Percentiles rank a stretch among this genome's conserved stretches.
These are phyloP conservation scores for Daldinia sp. DNA, from an alignment of 2,329 filamentous ascomycete species.

Conservation along the genomic window DNA sequence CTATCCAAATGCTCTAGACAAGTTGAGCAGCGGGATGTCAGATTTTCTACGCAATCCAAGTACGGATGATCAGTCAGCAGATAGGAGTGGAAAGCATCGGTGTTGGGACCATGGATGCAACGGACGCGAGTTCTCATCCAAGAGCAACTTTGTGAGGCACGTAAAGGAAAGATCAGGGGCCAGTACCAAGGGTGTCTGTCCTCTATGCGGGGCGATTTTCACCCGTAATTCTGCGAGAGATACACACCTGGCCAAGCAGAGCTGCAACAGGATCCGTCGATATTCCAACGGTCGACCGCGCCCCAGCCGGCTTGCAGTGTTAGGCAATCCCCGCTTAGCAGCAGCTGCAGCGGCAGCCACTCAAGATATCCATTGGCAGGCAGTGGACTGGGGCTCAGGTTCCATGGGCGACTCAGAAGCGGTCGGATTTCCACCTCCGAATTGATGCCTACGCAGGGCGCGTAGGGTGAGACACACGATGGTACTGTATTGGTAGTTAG, in stretches of 20 bases:
- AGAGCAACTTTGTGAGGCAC: conserved; percentile 49
- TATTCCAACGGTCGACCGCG: conserved; percentile 49
- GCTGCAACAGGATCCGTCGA: conserved; percentile 49
- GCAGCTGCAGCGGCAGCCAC: conserved; percentile 41
- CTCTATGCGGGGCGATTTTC: conserved; percentile 48
- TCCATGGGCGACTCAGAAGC: conserved; percentile 34
- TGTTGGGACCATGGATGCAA: conserved; percentile 50
- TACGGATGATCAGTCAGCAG: conserved; percentile 33
- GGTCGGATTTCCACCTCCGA: conserved; percentile 28
- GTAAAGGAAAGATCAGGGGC: conserved; percentile 47
- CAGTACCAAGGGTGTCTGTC: conserved; percentile 46
- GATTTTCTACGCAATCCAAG: conserved; percentile 39
- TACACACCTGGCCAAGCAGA: conserved; percentile 48
- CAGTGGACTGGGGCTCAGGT: conserved; percentile 42
- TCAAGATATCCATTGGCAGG: conserved; percentile 45
- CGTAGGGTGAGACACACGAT: conserved; percentile 13
- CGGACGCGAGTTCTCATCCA: conserved; percentile 48
- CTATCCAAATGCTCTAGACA: conserved; percentile 37
- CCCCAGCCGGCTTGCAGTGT: conserved; percentile 46
- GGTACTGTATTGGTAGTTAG: conserved; percentile 26
- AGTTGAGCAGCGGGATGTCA: conserved; percentile 34
- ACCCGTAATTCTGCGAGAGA: conserved; percentile 48
- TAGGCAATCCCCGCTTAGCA: conserved; percentile 46
- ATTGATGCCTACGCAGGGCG: conserved; percentile 26
- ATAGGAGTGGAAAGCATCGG: conserved; percentile 43